Conservation (phyloP, 768 basidiomycete genomes). For the Leccinum aurantiacum region DNA sequence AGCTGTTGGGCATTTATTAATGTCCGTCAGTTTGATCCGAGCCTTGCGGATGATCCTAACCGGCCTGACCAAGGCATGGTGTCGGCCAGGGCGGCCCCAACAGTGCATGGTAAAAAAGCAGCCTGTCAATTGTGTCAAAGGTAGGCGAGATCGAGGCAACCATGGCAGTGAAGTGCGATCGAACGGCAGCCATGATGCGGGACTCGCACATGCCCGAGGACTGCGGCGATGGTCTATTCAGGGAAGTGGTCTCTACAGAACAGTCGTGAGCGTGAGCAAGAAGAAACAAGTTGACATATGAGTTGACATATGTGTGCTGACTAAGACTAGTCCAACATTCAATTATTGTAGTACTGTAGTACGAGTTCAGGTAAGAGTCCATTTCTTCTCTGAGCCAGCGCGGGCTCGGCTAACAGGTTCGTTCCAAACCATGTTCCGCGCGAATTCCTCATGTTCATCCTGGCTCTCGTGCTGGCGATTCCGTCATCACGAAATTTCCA, state of each 20-base stretch:
- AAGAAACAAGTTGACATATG: not conserved
- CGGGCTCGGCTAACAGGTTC: slow-evolving; percentile 12
- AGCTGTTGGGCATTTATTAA: not conserved
- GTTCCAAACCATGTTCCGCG: slow-evolving; percentile 16
- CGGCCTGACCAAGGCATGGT: not conserved
- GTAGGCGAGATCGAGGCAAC: not conserved
- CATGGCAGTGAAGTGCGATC: slow-evolving; percentile 2
- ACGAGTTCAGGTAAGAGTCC: slow-evolving; percentile 3
- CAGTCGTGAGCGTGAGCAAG: not conserved
- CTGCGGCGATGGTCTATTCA: slow-evolving; percentile 8
- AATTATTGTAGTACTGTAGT: too few species aligned
- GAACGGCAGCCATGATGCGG: not conserved
- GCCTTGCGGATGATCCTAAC: not conserved
- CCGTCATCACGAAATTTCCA: slow-evolving; percentile 16
- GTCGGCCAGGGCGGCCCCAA: slow-evolving; percentile 3
- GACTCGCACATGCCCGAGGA: slow-evolving; percentile 2
- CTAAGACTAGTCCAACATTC: slow-evolving; percentile 1
- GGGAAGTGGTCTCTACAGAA: not conserved
- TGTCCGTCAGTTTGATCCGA: slow-evolving; percentile 7
- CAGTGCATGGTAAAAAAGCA: slow-evolving; percentile 1
- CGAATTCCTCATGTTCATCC: slow-evolving; percentile 23
- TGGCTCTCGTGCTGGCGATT: slow-evolving; percentile 18
- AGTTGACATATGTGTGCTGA: not conserved
- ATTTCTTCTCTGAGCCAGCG: slow-evolving; percentile 5
- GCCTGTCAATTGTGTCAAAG: not conserved